Evolutionary conservation across 2,329 filamentous ascomycete species (phyloP).

Genomic region (Penicillium aurantiogriseum): DNA sequence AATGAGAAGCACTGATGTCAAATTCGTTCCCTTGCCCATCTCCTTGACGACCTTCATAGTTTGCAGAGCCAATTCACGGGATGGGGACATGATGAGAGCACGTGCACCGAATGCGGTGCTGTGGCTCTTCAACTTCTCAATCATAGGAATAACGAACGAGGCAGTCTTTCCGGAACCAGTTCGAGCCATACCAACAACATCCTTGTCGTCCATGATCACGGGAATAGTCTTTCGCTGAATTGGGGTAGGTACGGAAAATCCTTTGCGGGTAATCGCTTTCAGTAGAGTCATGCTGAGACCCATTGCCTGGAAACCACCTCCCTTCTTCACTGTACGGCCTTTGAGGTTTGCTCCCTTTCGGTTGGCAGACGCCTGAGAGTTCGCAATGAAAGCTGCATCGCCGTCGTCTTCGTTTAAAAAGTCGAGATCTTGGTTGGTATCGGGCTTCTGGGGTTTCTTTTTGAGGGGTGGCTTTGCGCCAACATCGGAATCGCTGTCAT

Average conservation of each 20-base stretch:
- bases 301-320: constrained; percentile 96
- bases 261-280: constrained; percentile 88
- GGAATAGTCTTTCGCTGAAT: constrained; percentile 98
- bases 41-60: constrained; percentile 97
- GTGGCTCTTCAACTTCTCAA: constrained; percentile 86
- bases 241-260: constrained; percentile 92
- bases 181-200: constrained; percentile 98
- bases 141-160: constrained; percentile 97
- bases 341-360: constrained; percentile 79
- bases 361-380: constrained; percentile 82
- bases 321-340: constrained; percentile 85
- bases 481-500: constrained; percentile 51
- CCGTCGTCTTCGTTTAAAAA: constrained; percentile 63
- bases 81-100: constrained; percentile 85
- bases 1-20: constrained; percentile 85
- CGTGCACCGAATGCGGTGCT: constrained; percentile 82
- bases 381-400: constrained; percentile 86
- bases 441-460: constrained; percentile 39
- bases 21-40: constrained; percentile 81
- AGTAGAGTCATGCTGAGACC: constrained; percentile 77
- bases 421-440: constrained; percentile 40
- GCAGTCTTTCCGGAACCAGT: constrained; percentile 99
- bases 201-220: constrained; percentile 80
- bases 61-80: constrained; percentile 89
- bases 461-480: constrained; percentile 50